These are phyloP conservation scores for Sphagnum tenellum DNA, from an alignment of 225 moss, liverwort and hornwort genomes.

Conservation along the genomic window DNA sequence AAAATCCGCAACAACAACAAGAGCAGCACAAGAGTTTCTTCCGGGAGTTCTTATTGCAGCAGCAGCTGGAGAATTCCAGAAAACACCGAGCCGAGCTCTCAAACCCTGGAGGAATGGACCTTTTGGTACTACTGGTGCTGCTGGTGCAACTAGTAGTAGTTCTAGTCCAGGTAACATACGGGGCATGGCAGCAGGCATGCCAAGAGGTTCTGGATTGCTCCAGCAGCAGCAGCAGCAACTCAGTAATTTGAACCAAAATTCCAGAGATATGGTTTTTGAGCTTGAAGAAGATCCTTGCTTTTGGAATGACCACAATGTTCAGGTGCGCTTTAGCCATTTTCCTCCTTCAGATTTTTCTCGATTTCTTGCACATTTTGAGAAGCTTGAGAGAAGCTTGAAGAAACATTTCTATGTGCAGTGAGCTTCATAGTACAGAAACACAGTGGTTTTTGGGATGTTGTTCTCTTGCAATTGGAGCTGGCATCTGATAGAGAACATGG, in stretches of 20 bases:
- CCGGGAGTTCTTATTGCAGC: no score
- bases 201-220: conserved; percentile 16
- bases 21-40: no score
- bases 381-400: not conserved
- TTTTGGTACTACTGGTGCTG: no score
- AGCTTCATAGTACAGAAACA: not conserved
- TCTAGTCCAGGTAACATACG: conserved; percentile 24
- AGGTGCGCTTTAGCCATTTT: conserved; percentile 24
- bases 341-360: not conserved
- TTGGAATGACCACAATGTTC: conserved; percentile 83
- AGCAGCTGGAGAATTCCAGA: no score
- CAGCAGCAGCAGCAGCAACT: no score
- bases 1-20: no score
- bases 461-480: no score
- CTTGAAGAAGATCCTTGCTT: conserved; percentile 59
- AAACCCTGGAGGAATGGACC: conserved; percentile 11
- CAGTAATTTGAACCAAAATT: no score
- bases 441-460: not conserved
- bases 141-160: conserved; percentile 18
- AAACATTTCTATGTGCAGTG: not conserved
- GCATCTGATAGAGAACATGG: no score
- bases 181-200: conserved; percentile 21
- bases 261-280: conserved; percentile 21
- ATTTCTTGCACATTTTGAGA: not conserved
- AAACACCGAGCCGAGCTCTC: conserved; percentile 12